Percentiles rank a stretch among this genome's conserved stretches.
Evolutionary conservation across 2,329 filamentous ascomycete genomes (phyloP).

Genomic region (Neonectria ditissima): DNA sequence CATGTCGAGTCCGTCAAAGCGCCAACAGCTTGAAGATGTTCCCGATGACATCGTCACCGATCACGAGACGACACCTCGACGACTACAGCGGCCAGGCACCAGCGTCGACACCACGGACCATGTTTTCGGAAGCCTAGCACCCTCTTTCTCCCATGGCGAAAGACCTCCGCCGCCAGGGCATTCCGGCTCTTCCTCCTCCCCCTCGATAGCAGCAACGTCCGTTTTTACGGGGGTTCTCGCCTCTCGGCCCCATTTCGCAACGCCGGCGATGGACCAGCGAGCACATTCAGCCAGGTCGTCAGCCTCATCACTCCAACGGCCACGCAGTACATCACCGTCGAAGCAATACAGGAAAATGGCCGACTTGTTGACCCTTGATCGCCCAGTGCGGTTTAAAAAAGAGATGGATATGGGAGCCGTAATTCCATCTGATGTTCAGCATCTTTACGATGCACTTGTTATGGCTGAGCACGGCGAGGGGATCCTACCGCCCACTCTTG

Average conservation of each 20-base stretch:
- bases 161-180: not conserved
- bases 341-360: conserved; percentile 11
- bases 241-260: not conserved
- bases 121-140: not conserved
- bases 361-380: conserved; percentile 6
- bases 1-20: conserved; percentile 10
- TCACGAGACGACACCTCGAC: not conserved
- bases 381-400: conserved; percentile 7
- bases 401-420: conserved; percentile 4
- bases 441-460: conserved; percentile 5
- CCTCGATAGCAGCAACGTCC: not conserved
- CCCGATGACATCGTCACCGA: not conserved
- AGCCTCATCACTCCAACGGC: not conserved
- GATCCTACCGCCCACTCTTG: conserved; percentile 12
- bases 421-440: conserved; percentile 18
- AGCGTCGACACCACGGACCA: not conserved
- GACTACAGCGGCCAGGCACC: not conserved
- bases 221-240: not conserved
- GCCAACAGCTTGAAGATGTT: not conserved
- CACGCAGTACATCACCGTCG: not conserved
- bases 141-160: not conserved
- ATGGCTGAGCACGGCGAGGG: conserved; percentile 5
- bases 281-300: not conserved
- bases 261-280: not conserved
- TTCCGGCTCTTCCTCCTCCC: not conserved